Evolutionary conservation across 2,329 filamentous ascomycete genomes (phyloP).

Genomic region (Epichloe uncinata): DNA sequence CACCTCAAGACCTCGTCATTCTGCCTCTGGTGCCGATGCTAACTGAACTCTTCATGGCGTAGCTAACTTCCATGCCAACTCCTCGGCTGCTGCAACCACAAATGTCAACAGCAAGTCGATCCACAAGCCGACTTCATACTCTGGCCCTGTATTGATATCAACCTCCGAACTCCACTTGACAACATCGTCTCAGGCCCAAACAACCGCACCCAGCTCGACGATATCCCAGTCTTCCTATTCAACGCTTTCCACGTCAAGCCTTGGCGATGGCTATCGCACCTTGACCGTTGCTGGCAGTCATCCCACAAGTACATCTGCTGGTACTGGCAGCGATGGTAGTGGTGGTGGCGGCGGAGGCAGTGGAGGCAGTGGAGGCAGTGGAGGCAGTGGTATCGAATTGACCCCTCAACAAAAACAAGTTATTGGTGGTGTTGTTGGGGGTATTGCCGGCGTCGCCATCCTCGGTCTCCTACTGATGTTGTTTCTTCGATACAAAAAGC

Average conservation of each 20-base stretch:
- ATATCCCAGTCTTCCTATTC: background rate
- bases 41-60: background rate
- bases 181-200: background rate
- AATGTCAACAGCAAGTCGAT: constrained; percentile 1
- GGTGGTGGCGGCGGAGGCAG: background rate
- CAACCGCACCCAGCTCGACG: background rate
- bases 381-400: constrained; percentile 12
- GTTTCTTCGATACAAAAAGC: constrained; percentile 43
- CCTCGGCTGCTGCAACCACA: constrained; percentile 1
- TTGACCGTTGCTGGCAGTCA: background rate
- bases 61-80: constrained; percentile 4
- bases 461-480: constrained; percentile 40
- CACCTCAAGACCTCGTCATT: background rate
- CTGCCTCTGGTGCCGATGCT: background rate
- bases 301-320: background rate
- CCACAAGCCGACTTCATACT: background rate
- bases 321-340: background rate
- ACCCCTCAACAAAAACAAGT: constrained; percentile 26
- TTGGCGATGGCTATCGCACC: background rate
- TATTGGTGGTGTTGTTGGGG: constrained; percentile 43
- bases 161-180: background rate
- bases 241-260: background rate
- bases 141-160: background rate
- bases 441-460: constrained; percentile 44
- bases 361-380: background rate